Evolutionary conservation across 169 alveolate species (phyloP).

Genomic region (Fabrea salina): DNA sequence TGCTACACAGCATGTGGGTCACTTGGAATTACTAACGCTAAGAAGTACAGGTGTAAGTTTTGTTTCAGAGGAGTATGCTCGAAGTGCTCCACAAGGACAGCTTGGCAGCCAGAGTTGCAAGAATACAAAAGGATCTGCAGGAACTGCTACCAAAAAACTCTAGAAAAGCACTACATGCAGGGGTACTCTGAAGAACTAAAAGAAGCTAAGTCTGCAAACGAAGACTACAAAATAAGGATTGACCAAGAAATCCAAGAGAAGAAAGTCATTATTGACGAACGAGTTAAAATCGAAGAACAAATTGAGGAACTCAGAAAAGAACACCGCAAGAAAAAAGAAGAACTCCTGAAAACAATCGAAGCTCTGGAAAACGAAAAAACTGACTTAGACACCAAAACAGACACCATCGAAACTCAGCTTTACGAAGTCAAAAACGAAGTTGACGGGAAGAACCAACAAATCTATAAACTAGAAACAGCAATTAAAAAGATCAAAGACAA

Average conservation of each 20-base stretch:
- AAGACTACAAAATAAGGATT: background rate
- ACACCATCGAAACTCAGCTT: too few species aligned
- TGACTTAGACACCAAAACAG: too few species aligned
- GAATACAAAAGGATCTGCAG: slow-evolving; percentile 2
- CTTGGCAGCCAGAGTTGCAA: background rate
- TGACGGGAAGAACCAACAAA: too few species aligned
- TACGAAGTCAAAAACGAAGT: too few species aligned
- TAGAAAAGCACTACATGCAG: too few species aligned
- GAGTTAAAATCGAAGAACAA: too few species aligned
- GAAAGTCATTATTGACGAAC: background rate
- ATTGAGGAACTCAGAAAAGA: too few species aligned
- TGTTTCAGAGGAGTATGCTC: slow-evolving; percentile 23
- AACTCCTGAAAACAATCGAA: too few species aligned
- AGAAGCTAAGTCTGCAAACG: background rate
- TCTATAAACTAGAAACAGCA: too few species aligned
- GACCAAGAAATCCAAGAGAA: slow-evolving; percentile 9
- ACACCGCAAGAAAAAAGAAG: too few species aligned
- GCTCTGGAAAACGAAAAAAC: too few species aligned
- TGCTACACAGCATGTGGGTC: slow-evolving; percentile 6
- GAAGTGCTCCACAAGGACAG: slow-evolving; percentile 5
- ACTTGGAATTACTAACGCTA: slow-evolving; percentile 10
- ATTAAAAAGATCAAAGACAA: too few species aligned
- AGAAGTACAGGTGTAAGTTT: background rate
- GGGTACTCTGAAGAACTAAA: background rate
- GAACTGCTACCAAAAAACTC: slow-evolving; percentile 15